Evolutionary conservation across 2,329 filamentous ascomycete species (phyloP).

Genomic region (Lasiodiplodia gonubiensis): DNA sequence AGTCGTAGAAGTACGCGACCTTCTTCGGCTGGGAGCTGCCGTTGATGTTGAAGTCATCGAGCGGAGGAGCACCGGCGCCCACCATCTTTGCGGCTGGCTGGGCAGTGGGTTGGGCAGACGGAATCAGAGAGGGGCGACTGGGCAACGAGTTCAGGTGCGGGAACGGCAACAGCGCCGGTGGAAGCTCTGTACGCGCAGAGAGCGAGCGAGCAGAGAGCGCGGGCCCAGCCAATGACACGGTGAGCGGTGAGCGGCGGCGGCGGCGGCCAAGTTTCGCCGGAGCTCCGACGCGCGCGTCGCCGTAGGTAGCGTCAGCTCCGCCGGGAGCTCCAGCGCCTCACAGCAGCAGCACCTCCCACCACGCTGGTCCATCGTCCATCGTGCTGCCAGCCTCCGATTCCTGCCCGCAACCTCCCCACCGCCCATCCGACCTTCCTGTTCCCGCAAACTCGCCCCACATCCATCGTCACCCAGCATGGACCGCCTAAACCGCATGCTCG

Average conservation of each 20-base stretch:
- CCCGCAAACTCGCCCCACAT: constrained; percentile 19
- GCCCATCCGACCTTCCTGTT: constrained; percentile 17
- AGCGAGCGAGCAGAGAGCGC: constrained; percentile 14
- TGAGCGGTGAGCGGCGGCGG: constrained; percentile 18
- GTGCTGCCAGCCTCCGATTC: constrained; percentile 4
- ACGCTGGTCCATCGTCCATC: constrained; percentile 16
- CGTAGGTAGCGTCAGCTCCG: constrained; percentile 10
- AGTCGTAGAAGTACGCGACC: constrained; percentile 98
- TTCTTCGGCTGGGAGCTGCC: constrained; percentile 59
- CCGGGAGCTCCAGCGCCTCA: constrained; percentile 25
- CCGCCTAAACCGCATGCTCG: constrained; percentile 86
- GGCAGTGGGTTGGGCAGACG: neutral
- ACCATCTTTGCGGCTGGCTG: constrained; percentile 30
- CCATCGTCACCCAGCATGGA: constrained; percentile 67
- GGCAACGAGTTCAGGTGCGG: neutral
- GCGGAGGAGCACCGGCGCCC: constrained; percentile 27
- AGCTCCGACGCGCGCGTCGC: constrained; percentile 12
- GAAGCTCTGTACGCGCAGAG: constrained; percentile 4
- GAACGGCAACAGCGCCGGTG: neutral
- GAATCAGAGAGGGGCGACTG: neutral
- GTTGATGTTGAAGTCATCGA: constrained; percentile 32
- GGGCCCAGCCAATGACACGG: neutral
- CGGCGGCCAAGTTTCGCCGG: constrained; percentile 17
- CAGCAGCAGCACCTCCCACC: constrained; percentile 4
- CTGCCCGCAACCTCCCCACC: constrained; percentile 17